Evolutionary conservation across 2,329 filamentous ascomycete species (phyloP), one percentile per base, ranked within the genome.

Genomic region (Incumbomyces delicatus): DNA sequence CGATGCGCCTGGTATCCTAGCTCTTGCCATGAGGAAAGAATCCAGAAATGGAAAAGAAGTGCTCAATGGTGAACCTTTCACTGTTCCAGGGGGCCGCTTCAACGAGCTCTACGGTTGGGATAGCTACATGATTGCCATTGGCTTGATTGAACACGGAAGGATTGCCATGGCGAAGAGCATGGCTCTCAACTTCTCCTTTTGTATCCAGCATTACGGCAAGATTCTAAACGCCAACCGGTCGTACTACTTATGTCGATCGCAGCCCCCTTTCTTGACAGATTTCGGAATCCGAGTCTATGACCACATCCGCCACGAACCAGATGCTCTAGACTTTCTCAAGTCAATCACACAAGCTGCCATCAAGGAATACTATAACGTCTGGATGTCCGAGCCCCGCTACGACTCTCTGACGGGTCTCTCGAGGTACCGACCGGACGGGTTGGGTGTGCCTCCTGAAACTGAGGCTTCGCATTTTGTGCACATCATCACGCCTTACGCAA

Each of bases 71-170:
- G 74, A 94, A 49, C 90, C 92, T 0, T 98, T 96, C 58, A 88
- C 96, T n/a, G 92, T 98, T 2, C 92, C 92, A 0, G 92, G 92
- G 50, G 92, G 92, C 18, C 80, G 92, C 27, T 98, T 98, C 80
- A 98, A 98, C 66, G 92, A 98, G 65, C 69, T 98, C 17, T 98
- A 98, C 63, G 90, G 90, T 39, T 98, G 92, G 92, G 92, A 98
- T 67, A 95, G 88, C 63, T 98, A 96, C 71, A 96, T 98, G 88
- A 87, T 90, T 64, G 92, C 90, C 4, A 73, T 96, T 2, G 92
- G 92, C 14, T 75, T 98, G 49, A 72, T 96, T 49, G 79, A 87
- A 57, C 87, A 90, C 61, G 85, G 92, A 61, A 81, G 86, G 49
- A 80, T 87, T 17, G 81, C 95, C 59, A 71, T 96, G 46, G 88